Conservation (phyloP, 768 basidiomycete species). For the Podaxis carcinomalis region DNA sequence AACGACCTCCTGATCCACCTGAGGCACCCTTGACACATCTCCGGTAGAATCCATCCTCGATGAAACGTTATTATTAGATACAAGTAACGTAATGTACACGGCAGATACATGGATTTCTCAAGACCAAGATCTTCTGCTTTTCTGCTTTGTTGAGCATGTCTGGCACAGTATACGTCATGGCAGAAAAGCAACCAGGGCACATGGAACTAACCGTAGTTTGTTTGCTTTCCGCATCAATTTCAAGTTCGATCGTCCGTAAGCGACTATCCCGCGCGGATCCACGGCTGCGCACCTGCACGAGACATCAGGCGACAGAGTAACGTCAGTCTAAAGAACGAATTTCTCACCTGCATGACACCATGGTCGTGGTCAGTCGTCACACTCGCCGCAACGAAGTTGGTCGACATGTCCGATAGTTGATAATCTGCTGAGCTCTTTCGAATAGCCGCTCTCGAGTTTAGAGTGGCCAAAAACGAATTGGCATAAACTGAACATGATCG, state of each 20-base stretch:
- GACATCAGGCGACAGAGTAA: background rate
- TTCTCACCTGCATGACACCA: slow-evolving; percentile 18
- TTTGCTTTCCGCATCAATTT: background rate
- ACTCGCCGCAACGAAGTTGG: slow-evolving; percentile 28
- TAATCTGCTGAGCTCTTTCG: slow-evolving; percentile 20
- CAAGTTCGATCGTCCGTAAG: background rate
- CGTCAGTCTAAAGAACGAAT: background rate
- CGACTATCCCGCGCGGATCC: background rate
- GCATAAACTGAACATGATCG: slow-evolving; percentile 32
- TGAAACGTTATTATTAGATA: background rate
- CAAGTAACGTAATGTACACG: background rate
- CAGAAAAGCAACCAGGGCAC: background rate
- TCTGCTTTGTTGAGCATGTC: background rate
- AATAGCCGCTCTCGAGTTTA: slow-evolving; percentile 37
- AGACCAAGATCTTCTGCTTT: background rate
- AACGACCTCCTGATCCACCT: background rate
- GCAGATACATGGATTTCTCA: background rate
- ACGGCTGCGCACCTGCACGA: slow-evolving; percentile 14
- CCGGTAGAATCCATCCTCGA: background rate
- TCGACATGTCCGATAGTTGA: slow-evolving; percentile 26
- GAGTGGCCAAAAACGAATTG: slow-evolving; percentile 40
- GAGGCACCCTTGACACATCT: background rate
- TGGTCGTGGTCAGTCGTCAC: slow-evolving; percentile 18
- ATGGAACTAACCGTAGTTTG: slow-evolving; percentile 2
- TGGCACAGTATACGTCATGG: background rate